phyloP scores from a whole-genome alignment of 768 basidiomycete genomes.

The Dacryopinax primogenitus region DNA sequence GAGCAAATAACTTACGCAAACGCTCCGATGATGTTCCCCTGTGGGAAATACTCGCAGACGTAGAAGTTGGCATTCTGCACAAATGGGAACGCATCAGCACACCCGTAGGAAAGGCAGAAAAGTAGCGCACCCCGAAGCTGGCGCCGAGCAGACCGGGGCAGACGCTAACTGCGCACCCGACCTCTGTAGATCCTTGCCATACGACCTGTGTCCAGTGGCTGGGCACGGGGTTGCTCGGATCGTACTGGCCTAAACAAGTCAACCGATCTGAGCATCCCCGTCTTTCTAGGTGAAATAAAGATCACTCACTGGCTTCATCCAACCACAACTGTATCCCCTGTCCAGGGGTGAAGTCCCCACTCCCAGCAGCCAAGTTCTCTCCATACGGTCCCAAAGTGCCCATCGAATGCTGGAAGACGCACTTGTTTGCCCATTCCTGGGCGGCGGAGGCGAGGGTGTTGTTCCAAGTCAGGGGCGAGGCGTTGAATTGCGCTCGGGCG shows the following conservation, averaged over 20 bases:
- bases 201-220: slow-evolving; percentile 52
- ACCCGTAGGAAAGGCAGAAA: neutral
- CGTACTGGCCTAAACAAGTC: slow-evolving; percentile 36
- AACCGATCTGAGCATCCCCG: neutral
- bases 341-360: slow-evolving; percentile 23
- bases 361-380: slow-evolving; percentile 45
- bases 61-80: slow-evolving; percentile 41
- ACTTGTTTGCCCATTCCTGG: slow-evolving; percentile 39
- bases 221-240: slow-evolving; percentile 36
- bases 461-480: slow-evolving; percentile 39
- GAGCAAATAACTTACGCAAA: slow-evolving; percentile 35
- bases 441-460: slow-evolving; percentile 36
- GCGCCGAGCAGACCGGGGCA: slow-evolving; percentile 40
- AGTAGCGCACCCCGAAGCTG: slow-evolving; percentile 27
- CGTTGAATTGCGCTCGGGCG: slow-evolving; percentile 34
- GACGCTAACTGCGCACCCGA: slow-evolving; percentile 43
- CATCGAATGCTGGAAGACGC: slow-evolving; percentile 37
- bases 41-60: slow-evolving; percentile 53
- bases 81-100: slow-evolving; percentile 1
- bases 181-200: slow-evolving; percentile 46
- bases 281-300: neutral
- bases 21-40: slow-evolving; percentile 51
- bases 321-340: slow-evolving; percentile 20
- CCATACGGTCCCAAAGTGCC: slow-evolving; percentile 36
- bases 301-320: neutral